Percentiles rank a stretch among this genome's conserved stretches.
Evolutionary conservation across 73 alveolate species (phyloP).

Genomic region (Vitrella brassicaformis): DNA sequence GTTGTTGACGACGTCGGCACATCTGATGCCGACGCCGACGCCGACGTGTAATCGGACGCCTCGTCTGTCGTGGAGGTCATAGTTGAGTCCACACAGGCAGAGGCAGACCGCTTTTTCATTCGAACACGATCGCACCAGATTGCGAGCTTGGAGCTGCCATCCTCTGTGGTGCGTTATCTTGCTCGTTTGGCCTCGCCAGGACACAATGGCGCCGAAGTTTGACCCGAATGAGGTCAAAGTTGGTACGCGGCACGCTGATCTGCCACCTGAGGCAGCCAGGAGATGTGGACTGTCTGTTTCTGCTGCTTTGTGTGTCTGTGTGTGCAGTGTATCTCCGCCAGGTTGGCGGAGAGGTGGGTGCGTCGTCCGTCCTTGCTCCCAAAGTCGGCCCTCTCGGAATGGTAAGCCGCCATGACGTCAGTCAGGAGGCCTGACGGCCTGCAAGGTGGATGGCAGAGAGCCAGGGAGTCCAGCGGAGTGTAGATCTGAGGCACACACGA

Average conservation of each 20-base stretch:
- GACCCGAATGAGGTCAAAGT: slow-evolving; percentile 35
- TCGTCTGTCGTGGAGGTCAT: too few relatives aligned
- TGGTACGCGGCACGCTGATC: neutral
- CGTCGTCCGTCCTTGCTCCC: slow-evolving; percentile 75
- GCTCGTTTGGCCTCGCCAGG: neutral
- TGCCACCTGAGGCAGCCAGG: neutral
- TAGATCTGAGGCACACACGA: neutral
- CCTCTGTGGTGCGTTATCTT: neutral
- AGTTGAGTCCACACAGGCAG: too few relatives aligned
- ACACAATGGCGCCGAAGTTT: slow-evolving; percentile 29
- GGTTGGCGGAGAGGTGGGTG: slow-evolving; percentile 57
- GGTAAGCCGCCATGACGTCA: slow-evolving; percentile 61
- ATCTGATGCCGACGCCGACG: too few relatives aligned
- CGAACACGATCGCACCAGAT: too few relatives aligned
- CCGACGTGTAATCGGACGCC: too few relatives aligned
- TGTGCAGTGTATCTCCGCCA: neutral
- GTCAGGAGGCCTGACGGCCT: neutral
- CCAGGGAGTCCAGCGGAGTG: neutral
- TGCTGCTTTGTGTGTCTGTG: neutral
- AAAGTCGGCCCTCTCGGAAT: slow-evolving; percentile 72
- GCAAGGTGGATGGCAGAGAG: neutral
- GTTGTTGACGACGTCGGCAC: too few relatives aligned
- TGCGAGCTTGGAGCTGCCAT: too few relatives aligned
- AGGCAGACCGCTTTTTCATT: too few relatives aligned
- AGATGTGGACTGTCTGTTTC: neutral